Conservation (phyloP, 805 yeast genomes). For the Wickerhamiella hasegawae region DNA sequence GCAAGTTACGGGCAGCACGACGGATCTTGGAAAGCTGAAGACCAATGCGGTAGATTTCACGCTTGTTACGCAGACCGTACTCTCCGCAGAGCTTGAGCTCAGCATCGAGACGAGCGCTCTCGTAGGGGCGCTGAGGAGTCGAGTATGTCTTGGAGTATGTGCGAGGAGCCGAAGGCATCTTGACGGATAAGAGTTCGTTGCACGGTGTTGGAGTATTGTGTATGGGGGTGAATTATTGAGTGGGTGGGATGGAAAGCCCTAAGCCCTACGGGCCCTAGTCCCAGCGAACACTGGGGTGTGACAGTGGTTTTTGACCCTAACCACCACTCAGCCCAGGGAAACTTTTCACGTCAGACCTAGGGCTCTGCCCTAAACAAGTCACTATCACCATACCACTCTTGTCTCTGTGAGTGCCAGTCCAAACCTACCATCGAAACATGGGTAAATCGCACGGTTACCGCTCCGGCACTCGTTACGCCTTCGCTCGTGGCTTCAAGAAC, state of each 20-base stretch:
- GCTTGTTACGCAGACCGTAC: conserved; percentile 99
- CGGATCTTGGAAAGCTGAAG: conserved; percentile 98
- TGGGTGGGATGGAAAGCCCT: background rate
- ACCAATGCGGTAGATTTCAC: conserved; percentile 99
- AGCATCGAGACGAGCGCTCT: conserved; percentile 98
- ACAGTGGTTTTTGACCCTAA: too few species aligned
- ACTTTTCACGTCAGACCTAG: too few species aligned
- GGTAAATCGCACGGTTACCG: conserved; percentile 84
- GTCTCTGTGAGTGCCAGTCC: too few species aligned
- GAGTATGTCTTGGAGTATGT: conserved; percentile 99
- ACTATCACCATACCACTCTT: too few species aligned
- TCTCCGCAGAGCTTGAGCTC: conserved; percentile 99
- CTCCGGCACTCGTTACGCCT: conserved; percentile 99
- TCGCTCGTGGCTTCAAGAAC: conserved; percentile 98
- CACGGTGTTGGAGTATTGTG: background rate
- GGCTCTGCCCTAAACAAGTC: background rate
- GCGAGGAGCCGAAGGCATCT: conserved; percentile 46
- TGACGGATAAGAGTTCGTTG: too few species aligned
- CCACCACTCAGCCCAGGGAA: too few species aligned
- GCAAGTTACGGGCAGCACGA: conserved; percentile 99
- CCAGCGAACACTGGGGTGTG: too few species aligned
- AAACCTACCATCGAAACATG: too few species aligned
- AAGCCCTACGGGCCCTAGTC: conserved; percentile 1
- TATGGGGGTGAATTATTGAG: background rate
- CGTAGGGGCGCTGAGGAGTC: conserved; percentile 99